Evolutionary conservation across 2,329 filamentous ascomycete genomes (phyloP), one percentile per base, ranked within the genome.

Genomic region (Fusarium mundagurra): DNA sequence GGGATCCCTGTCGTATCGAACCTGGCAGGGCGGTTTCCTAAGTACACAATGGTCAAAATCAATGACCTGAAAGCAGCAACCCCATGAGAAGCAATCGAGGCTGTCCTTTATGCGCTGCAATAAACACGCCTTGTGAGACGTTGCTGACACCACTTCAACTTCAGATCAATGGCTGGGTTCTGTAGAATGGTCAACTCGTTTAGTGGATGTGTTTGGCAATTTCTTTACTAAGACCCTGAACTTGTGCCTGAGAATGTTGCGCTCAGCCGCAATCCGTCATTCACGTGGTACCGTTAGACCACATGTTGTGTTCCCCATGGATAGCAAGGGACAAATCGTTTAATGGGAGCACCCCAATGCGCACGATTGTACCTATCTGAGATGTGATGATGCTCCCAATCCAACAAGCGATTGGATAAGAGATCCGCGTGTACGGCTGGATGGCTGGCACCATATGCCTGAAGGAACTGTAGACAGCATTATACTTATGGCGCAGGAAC

Each of bases 361-460:
- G 53, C 24, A 53, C 62, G 68, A 78, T 75, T 65, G 76, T 71
- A 47, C 68, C 76, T 73, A 73, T 57, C 57, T 70, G 74, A 76
- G 68, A 71, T 74, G 34, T 70, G 72, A 77, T 64, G 64, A 62
- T 53, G 53, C 59, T 44, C 44, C 64, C 38, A 58, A 47, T 39
- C 64, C 44, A 60, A 45, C 48, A 73, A 67, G 45, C 64, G 34
- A 59, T 36, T 39, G 44, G 45, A 43, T 59, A 72, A 63, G 64
- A 50, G 73, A 77, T 76, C 71, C 61, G 45, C 63, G 50, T 22
- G 33, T n/a, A n/a, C 12, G 38, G 43, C 29, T 39, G 34, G 24
- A 36, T 27, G 29, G 44, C 22, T 38, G 34, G 27, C 39, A 34
- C 29, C 24, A 41, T 50, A 41, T 50, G 39, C 20, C 22, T 55